Evolutionary conservation across 805 yeast species (phyloP), one percentile per base, ranked within the genome.

Genomic region (Metschnikowia kunwiensis): DNA sequence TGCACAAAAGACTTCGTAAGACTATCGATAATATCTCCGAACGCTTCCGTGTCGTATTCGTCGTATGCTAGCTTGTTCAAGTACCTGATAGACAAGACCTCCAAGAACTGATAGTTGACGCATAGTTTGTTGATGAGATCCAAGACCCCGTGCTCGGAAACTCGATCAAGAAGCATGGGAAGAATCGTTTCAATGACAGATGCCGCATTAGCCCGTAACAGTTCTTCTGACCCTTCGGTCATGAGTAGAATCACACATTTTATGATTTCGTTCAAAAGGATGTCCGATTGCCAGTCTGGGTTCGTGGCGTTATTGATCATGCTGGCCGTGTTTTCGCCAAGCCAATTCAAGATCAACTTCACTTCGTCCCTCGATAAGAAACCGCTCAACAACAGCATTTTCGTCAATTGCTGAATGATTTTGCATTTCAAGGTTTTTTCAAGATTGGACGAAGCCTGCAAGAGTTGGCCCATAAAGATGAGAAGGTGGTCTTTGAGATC

Each of bases 361-460:
- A 76, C 56, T 47, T 87, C 95, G 34, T 75, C 74, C 3, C 50
- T 44, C 11, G 58, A 57, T 31, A 87, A 59, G 45, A 76, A 80
- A 1, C 60, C 62, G 2, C 61, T 57, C 46, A 84, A 61, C 20
- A 67, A 61, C 7, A 80, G 63, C 27, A 86, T 51, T 33, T 77
- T 75, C 0, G 78, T 69, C 33, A 87, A 68, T 29, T 83, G 85
- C 36, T 76, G 76, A 19, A 84, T 64, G 1, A 93, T 75, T 26
- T 82, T 62, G 18, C 82, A 70, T 50, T 87, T 72, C 38, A 87
- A 66, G 1, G 88, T 76, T 8, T 79, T 80, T 50, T 86, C 96
- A 20, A 76, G 61, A 22, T 70, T 72, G 0, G 95, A 78, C 0
- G 85, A 72, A 0, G 82, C 72, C 54, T 82, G 75, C 32, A 89